phyloP scores from a whole-genome alignment of 2,329 filamentous ascomycete genomes.

The Fusarium sp. region DNA sequence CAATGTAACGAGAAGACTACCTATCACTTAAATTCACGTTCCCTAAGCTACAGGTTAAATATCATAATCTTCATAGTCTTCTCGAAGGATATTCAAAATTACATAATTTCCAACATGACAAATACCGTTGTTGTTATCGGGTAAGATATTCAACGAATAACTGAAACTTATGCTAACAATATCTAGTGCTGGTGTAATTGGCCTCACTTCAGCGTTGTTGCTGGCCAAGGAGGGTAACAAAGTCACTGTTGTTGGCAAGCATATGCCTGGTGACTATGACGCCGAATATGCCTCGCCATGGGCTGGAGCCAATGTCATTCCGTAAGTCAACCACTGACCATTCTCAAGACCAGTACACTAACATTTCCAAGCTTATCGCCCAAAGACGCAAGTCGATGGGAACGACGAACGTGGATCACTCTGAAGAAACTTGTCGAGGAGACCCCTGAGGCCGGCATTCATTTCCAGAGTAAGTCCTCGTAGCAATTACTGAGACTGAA shows the following conservation, averaged over 20 bases:
- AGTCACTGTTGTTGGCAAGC: slow-evolving; percentile 81
- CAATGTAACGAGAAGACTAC: neutral
- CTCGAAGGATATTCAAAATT: rapidly evolving
- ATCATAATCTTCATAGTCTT: no score
- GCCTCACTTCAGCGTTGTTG: slow-evolving; percentile 59
- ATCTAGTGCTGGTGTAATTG: slow-evolving; percentile 59
- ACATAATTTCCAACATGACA: neutral
- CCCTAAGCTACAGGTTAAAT: neutral
- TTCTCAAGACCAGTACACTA: rapidly evolving
- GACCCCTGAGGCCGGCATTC: slow-evolving; percentile 79
- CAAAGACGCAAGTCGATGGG: slow-evolving; percentile 59
- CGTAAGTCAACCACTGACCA: slow-evolving; percentile 56
- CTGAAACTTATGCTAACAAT: neutral
- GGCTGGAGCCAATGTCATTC: slow-evolving; percentile 83
- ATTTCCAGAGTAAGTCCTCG: slow-evolving; percentile 69
- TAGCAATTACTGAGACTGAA: rapidly evolving
- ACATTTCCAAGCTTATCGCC: slow-evolving; percentile 44
- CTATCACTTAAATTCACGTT: neutral
- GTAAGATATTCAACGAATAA: neutral
- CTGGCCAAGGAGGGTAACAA: slow-evolving; percentile 54
- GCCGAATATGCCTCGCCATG: slow-evolving; percentile 90
- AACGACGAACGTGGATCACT: slow-evolving; percentile 70
- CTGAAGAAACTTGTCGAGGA: slow-evolving; percentile 67
- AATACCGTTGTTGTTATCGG: slow-evolving; percentile 10
- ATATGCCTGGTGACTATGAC: slow-evolving; percentile 93